These are phyloP conservation scores for Kluyveromyces sp. DNA, from an alignment of 1,139 yeast genomes.

Conservation along the genomic window DNA sequence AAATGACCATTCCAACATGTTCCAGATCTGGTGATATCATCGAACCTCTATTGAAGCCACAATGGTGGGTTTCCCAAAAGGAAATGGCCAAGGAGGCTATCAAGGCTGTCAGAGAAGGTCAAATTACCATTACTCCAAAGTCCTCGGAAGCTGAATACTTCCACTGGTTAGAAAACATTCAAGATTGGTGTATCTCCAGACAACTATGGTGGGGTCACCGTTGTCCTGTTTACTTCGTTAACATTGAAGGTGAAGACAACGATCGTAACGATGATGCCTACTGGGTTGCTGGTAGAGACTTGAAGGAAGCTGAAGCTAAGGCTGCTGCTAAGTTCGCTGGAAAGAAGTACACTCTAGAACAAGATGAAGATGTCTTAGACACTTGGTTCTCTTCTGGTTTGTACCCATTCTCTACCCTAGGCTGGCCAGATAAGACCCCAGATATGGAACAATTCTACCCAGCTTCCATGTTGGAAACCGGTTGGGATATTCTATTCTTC, in stretches of 20 bases:
- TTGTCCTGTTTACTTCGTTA: slow-evolving; percentile 90
- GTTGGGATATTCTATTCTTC: slow-evolving; percentile 98
- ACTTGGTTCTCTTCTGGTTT: slow-evolving; percentile 98
- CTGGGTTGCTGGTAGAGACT: slow-evolving; percentile 87
- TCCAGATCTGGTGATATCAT: slow-evolving; percentile 95
- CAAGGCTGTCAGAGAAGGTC: slow-evolving; percentile 76
- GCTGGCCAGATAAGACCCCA: slow-evolving; percentile 80
- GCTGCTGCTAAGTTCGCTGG: slow-evolving; percentile 70
- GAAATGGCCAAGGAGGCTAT: slow-evolving; percentile 88
- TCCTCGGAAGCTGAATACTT: slow-evolving; percentile 87
- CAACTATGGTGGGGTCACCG: slow-evolving; percentile 99
- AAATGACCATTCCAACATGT: slow-evolving; percentile 90
- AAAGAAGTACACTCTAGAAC: slow-evolving; percentile 66
- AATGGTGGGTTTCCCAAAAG: slow-evolving; percentile 96
- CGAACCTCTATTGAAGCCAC: slow-evolving; percentile 95
- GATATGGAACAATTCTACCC: slow-evolving; percentile 81
- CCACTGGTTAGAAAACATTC: slow-evolving; percentile 94
- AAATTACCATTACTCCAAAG: slow-evolving; percentile 75
- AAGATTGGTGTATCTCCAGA: slow-evolving; percentile 99
- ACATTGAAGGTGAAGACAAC: slow-evolving; percentile 59
- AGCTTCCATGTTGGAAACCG: slow-evolving; percentile 91
- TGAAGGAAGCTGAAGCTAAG: slow-evolving; percentile 77
- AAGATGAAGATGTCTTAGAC: slow-evolving; percentile 96
- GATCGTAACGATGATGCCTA: slow-evolving; percentile 52
- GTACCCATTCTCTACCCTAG: slow-evolving; percentile 95